A percentile compares a stretch with the other conserved stretches of the same genome.
phyloP scores from a whole-genome alignment of 192 early-diverging fungal genomes.

The Linnemannia zychae region DNA sequence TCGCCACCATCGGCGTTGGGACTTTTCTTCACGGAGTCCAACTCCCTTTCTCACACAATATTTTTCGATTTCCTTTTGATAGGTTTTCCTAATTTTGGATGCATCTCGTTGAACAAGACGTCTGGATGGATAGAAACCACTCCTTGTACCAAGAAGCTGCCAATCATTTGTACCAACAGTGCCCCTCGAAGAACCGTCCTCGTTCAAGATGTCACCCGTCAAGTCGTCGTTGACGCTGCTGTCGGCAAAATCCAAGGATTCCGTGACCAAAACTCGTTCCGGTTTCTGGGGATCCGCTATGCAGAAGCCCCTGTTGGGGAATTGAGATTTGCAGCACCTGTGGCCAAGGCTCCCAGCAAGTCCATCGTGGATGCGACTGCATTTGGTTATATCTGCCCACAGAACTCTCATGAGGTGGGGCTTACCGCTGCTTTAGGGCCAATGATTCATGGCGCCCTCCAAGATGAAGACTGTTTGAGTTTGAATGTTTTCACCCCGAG shows the following conservation, averaged over 20 bases:
- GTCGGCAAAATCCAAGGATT: slow-evolving; percentile 20
- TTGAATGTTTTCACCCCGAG: slow-evolving; percentile 64
- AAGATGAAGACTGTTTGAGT: slow-evolving; percentile 65
- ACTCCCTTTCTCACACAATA: too few relatives aligned
- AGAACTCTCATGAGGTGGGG: neutral
- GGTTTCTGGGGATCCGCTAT: slow-evolving; percentile 63
- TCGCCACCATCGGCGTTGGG: too few relatives aligned
- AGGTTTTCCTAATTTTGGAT: slow-evolving; percentile 2
- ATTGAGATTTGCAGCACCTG: slow-evolving; percentile 59
- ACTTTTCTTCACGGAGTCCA: too few relatives aligned
- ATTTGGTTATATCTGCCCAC: slow-evolving; percentile 24
- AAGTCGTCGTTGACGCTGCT: slow-evolving; percentile 30
- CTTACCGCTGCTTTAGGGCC: neutral
- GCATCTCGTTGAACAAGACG: slow-evolving; percentile 13
- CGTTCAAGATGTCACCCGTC: slow-evolving; percentile 25
- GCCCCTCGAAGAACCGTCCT: neutral
- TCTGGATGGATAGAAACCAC: slow-evolving; percentile 9
- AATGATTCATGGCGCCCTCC: slow-evolving; percentile 3
- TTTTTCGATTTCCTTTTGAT: too few relatives aligned
- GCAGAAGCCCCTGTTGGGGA: slow-evolving; percentile 52
- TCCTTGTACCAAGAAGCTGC: slow-evolving; percentile 12
- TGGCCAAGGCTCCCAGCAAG: slow-evolving; percentile 23
- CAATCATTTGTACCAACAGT: slow-evolving; percentile 15
- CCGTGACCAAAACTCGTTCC: slow-evolving; percentile 17
- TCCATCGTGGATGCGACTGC: slow-evolving; percentile 19